A percentile compares a stretch with the other conserved stretches of the same genome.
Conservation (phyloP, 257 asterid genomes). For the Fraxinus cuspidata region DNA sequence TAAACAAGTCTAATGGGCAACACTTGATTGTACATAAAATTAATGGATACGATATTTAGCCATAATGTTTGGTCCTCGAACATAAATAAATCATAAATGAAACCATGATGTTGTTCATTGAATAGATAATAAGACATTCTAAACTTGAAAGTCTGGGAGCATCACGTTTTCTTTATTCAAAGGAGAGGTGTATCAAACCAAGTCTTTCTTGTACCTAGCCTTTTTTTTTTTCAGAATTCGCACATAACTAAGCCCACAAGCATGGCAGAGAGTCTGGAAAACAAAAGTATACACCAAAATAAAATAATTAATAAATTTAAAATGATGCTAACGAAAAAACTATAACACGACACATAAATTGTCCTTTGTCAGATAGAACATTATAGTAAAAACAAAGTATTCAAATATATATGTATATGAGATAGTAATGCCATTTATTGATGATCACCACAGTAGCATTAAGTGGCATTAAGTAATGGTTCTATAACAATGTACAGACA, state of each 20-base stretch:
- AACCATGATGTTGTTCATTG: not conserved
- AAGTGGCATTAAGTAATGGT: too few species aligned
- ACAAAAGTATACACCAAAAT: not conserved
- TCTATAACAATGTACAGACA: too few species aligned
- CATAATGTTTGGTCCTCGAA: not conserved
- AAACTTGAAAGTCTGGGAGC: not conserved
- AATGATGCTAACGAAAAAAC: not conserved
- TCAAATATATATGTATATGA: not conserved
- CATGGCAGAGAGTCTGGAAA: slow-evolving; percentile 21
- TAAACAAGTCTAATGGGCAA: not conserved
- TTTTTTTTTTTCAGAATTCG: not conserved
- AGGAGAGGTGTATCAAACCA: not conserved
- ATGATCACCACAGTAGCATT: too few species aligned
- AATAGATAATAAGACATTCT: too few species aligned
- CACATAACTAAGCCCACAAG: slow-evolving; percentile 12
- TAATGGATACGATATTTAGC: too few species aligned
- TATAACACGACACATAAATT: too few species aligned
- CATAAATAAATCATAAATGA: too few species aligned
- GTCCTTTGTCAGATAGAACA: not conserved
- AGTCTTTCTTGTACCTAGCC: not conserved
- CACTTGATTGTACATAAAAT: not conserved
- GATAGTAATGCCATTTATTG: not conserved
- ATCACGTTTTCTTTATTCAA: not conserved
- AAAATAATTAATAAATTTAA: not conserved
- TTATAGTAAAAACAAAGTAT: not conserved